A percentile compares a stretch with the other conserved stretches of the same genome.
phyloP scores from a whole-genome alignment of 768 basidiomycete genomes.

The Agaricus subrufescens region DNA sequence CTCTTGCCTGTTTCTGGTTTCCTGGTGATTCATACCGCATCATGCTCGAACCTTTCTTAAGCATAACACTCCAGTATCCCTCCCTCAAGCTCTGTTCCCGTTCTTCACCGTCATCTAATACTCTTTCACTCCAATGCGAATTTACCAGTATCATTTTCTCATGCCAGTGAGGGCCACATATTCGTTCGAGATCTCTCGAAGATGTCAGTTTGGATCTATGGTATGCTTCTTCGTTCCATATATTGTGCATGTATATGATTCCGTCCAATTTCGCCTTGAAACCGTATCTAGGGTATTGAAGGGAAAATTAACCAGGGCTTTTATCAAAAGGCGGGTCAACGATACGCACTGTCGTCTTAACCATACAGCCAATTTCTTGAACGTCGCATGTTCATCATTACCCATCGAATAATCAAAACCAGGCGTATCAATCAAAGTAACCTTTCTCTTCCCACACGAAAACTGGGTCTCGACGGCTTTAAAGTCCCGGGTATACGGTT shows the following conservation, averaged over 20 bases:
- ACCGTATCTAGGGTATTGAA: neutral
- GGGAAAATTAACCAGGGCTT: neutral
- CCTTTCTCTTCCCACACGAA: neutral
- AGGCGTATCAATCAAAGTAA: slow-evolving; percentile 5
- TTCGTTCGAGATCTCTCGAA: neutral
- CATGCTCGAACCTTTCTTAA: neutral
- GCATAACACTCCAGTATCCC: slow-evolving; percentile 4
- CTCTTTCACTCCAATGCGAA: neutral
- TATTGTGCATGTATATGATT: slow-evolving; percentile 8
- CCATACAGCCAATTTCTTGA: neutral
- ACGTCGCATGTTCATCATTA: neutral
- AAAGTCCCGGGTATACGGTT: neutral
- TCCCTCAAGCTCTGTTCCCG: neutral
- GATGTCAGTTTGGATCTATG: neutral
- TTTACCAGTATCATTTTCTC: neutral
- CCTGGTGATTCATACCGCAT: neutral
- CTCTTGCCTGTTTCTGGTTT: neutral
- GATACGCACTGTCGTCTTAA: neutral
- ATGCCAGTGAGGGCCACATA: slow-evolving; percentile 1
- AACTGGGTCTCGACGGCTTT: neutral
- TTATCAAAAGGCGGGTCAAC: neutral
- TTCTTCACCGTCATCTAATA: neutral
- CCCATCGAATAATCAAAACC: neutral
- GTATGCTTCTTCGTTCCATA: slow-evolving; percentile 4
- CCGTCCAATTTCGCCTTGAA: neutral